phyloP scores from a whole-genome alignment of 495 filamentous ascomycete genomes.

The Neurospora tetraspora region DNA sequence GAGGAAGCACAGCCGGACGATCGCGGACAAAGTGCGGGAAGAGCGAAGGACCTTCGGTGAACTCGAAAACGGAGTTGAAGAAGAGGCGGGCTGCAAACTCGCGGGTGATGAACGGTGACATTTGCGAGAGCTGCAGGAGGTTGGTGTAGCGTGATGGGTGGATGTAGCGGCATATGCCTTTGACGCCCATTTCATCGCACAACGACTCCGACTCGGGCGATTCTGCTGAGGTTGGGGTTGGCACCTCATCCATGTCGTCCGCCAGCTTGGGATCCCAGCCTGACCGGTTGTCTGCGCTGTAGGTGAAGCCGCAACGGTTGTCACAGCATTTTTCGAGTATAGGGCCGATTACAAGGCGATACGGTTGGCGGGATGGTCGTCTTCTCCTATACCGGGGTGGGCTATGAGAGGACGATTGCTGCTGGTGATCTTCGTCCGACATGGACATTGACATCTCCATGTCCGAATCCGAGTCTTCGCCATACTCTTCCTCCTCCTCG shows the following conservation, averaged over 20 bases:
- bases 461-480: not conserved
- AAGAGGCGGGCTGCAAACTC: conserved; percentile 4
- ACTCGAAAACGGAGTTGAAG: not conserved
- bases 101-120: not conserved
- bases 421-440: not conserved
- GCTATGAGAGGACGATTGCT: not conserved
- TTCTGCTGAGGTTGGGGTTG: too few species aligned
- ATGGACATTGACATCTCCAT: not conserved
- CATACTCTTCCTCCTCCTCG: not conserved
- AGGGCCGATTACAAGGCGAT: too few species aligned
- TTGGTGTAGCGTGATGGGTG: not conserved
- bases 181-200: too few species aligned
- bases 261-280: too few species aligned
- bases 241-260: too few species aligned
- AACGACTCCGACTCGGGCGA: too few species aligned
- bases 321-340: too few species aligned
- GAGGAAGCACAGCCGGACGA: not conserved
- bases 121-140: not conserved
- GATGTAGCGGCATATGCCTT: not conserved
- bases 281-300: too few species aligned
- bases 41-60: not conserved
- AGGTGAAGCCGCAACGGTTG: too few species aligned
- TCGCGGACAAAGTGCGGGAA: not conserved
- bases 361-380: too few species aligned
- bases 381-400: not conserved